phyloP scores from a whole-genome alignment of 1,284 basidiomycete genomes.

The Moesziomyces sp. region DNA sequence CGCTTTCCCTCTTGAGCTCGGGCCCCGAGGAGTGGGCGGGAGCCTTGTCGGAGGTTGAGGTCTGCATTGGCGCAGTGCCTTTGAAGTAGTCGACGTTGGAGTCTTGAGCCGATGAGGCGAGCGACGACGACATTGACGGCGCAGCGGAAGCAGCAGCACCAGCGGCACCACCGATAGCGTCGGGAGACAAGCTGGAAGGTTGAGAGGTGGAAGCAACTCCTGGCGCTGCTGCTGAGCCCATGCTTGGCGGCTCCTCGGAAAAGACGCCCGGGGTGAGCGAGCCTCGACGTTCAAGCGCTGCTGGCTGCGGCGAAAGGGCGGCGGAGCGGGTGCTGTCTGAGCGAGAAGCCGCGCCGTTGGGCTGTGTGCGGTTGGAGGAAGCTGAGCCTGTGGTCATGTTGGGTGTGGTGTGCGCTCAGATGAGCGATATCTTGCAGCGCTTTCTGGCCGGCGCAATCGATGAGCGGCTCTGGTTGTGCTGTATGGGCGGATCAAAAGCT shows the following conservation, averaged over 20 bases:
- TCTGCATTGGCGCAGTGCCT: slow-evolving; percentile 11
- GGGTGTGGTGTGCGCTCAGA: background rate
- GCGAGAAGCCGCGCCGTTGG: slow-evolving; percentile 1
- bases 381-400: slow-evolving; percentile 12
- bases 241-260: slow-evolving; percentile 48
- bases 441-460: background rate
- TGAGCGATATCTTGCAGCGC: too few relatives aligned
- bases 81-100: slow-evolving; percentile 37
- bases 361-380: slow-evolving; percentile 3
- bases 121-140: slow-evolving; percentile 1
- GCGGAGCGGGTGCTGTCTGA: slow-evolving; percentile 2
- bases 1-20: slow-evolving; percentile 25
- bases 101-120: slow-evolving; percentile 9
- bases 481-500: slow-evolving; percentile 1
- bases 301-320: slow-evolving; percentile 1
- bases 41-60: slow-evolving; percentile 2
- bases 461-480: slow-evolving; percentile 2
- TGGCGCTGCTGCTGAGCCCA: background rate
- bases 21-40: background rate
- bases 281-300: slow-evolving; percentile 26
- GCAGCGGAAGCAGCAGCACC: background rate
- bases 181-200: slow-evolving; percentile 3
- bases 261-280: slow-evolving; percentile 46
- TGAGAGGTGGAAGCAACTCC: slow-evolving; percentile 11
- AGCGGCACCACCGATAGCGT: background rate